Conservation (phyloP, 768 basidiomycete genomes). For the Trichaptum fuscoviolaceum region DNA sequence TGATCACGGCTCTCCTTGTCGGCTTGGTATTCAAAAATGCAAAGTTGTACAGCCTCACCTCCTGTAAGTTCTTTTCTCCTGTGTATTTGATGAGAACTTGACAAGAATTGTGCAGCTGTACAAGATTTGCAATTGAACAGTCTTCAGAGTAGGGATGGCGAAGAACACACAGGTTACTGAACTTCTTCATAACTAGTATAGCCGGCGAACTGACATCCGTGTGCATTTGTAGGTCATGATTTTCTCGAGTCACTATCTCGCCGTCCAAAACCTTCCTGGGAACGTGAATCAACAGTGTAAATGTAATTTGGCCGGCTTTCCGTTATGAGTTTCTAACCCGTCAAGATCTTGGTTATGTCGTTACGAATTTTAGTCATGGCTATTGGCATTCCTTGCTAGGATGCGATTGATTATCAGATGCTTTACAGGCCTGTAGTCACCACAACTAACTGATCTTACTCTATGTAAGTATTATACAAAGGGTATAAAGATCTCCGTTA, state of each 20-base stretch:
- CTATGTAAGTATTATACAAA: too few species aligned
- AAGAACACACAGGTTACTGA: neutral
- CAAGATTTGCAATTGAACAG: neutral
- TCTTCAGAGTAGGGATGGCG: neutral
- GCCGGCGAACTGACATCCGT: neutral
- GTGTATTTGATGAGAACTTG: neutral
- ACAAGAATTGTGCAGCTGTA: neutral
- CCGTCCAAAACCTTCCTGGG: neutral
- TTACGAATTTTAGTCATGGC: too few species aligned
- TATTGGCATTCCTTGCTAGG: too few species aligned
- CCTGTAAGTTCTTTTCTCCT: neutral
- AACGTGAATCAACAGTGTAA: neutral
- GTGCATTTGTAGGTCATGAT: neutral
- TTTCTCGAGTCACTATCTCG: neutral
- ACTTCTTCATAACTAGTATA: neutral
- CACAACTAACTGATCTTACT: too few species aligned
- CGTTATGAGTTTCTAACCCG: too few species aligned
- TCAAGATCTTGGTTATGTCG: too few species aligned
- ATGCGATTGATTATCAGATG: too few species aligned
- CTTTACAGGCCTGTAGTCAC: too few species aligned
- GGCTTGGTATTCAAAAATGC: neutral
- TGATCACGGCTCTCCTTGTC: neutral
- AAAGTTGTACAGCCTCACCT: neutral
- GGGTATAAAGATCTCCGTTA: too few species aligned
- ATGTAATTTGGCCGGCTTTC: neutral